Conservation (phyloP, 495 filamentous ascomycete species). For the Neurospora intermedia region DNA sequence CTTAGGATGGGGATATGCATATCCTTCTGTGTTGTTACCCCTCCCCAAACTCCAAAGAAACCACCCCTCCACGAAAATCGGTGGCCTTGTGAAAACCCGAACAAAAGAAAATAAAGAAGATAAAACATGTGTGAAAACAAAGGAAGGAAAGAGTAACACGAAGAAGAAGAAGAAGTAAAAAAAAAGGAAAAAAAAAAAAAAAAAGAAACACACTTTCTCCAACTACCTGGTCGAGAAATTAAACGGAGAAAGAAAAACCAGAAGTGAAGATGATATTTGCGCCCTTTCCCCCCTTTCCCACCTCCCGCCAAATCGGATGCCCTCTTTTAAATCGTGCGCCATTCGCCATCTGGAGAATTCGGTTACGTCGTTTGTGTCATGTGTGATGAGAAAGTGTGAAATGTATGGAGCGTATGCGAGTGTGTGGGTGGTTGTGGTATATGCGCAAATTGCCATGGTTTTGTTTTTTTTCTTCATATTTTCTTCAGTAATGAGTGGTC, state of each 20-base stretch:
- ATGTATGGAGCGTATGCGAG: neutral
- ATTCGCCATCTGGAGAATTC: constrained; percentile 21
- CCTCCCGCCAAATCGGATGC: constrained; percentile 14
- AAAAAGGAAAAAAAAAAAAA: no score
- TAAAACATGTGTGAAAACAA: neutral
- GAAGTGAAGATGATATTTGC: constrained; percentile 15
- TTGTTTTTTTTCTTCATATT: neutral
- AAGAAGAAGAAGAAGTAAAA: neutral
- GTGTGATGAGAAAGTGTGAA: constrained; percentile 1
- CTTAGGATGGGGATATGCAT: neutral
- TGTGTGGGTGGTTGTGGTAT: constrained; percentile 6
- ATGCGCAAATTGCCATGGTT: constrained; percentile 10
- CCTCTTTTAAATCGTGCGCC: constrained; percentile 26
- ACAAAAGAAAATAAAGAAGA: neutral
- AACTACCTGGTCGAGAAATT: neutral
- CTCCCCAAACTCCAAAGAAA: neutral
- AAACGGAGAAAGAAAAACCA: neutral
- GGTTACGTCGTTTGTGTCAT: constrained; percentile 13
- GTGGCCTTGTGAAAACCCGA: neutral
- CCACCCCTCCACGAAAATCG: neutral
- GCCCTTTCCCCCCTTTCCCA: constrained; percentile 6
- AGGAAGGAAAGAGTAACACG: neutral
- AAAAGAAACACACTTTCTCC: neutral
- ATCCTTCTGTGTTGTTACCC: neutral
- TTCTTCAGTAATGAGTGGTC: neutral